A percentile compares a stretch with the other conserved stretches of the same genome.
phyloP scores from a whole-genome alignment of 1,284 basidiomycete species.

The Rhodotorula glutinis region DNA sequence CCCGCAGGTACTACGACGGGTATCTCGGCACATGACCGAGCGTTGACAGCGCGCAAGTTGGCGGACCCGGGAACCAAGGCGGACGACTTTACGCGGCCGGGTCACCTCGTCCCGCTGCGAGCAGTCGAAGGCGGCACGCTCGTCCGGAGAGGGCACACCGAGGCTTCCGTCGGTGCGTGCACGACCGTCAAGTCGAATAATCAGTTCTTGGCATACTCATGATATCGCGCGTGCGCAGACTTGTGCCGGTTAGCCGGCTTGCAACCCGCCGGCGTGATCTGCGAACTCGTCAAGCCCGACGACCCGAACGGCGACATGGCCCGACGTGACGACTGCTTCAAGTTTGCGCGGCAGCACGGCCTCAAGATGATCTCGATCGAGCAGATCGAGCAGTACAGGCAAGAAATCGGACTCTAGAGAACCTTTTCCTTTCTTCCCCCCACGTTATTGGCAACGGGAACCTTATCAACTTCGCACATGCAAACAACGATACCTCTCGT shows the following conservation, averaged over 20 bases:
- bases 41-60: constrained; percentile 77
- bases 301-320: constrained; percentile 86
- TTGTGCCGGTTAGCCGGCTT: constrained; percentile 76
- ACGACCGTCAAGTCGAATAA: too few relatives aligned
- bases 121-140: constrained; percentile 82
- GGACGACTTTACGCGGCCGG: constrained; percentile 85
- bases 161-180: constrained; percentile 67
- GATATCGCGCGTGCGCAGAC: constrained; percentile 56
- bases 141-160: constrained; percentile 86
- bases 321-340: constrained; percentile 84
- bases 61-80: constrained; percentile 58
- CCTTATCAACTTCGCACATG: background rate
- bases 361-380: constrained; percentile 93
- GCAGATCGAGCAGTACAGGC: constrained; percentile 53
- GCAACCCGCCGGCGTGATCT: constrained; percentile 78
- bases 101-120: constrained; percentile 90
- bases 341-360: constrained; percentile 87
- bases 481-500: background rate
- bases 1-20: constrained; percentile 81
- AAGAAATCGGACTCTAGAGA: constrained; percentile 17
- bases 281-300: constrained; percentile 93
- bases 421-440: background rate
- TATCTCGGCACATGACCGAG: constrained; percentile 93
- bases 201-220: too few relatives aligned
- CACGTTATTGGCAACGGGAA: too few relatives aligned